phyloP scores from a whole-genome alignment of 2,329 filamentous ascomycete genomes.

The Teratosphaeria pseudoeucalypti region DNA sequence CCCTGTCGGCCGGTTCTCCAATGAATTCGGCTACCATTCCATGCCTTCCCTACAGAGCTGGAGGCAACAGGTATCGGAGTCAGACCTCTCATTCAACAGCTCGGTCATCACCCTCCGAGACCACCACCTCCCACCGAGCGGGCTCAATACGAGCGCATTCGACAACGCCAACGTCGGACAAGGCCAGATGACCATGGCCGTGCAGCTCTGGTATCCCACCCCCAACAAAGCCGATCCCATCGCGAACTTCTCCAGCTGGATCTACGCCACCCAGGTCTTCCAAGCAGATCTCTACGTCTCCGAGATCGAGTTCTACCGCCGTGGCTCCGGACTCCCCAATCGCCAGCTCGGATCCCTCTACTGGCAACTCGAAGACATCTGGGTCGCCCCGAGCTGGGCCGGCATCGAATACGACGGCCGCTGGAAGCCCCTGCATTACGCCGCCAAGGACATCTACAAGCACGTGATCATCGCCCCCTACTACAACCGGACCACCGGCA shows the following conservation, averaged over 20 bases:
- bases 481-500: slow-evolving; percentile 39
- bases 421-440: slow-evolving; percentile 53
- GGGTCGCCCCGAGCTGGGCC: slow-evolving; percentile 52
- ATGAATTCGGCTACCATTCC: slow-evolving; percentile 54
- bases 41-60: slow-evolving; percentile 51
- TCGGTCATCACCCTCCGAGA: slow-evolving; percentile 46
- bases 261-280: slow-evolving; percentile 52
- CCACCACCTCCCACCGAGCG: slow-evolving; percentile 47
- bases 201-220: slow-evolving; percentile 46
- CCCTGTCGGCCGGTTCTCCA: slow-evolving; percentile 50
- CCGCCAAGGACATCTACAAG: slow-evolving; percentile 47
- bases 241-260: slow-evolving; percentile 53
- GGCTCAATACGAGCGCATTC: slow-evolving; percentile 38
- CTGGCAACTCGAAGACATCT: slow-evolving; percentile 55
- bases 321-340: slow-evolving; percentile 47
- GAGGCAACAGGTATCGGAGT: slow-evolving; percentile 41
- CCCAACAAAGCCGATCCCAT: slow-evolving; percentile 43
- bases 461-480: slow-evolving; percentile 50
- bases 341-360: slow-evolving; percentile 51
- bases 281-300: slow-evolving; percentile 53
- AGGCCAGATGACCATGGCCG: slow-evolving; percentile 49
- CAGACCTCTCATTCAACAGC: slow-evolving; percentile 49
- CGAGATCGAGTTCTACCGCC: slow-evolving; percentile 52
- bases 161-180: slow-evolving; percentile 35
- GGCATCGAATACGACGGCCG: slow-evolving; percentile 53